phyloP scores from a whole-genome alignment of 805 yeast genomes.

The Kodamaea hsintzibuensis region DNA sequence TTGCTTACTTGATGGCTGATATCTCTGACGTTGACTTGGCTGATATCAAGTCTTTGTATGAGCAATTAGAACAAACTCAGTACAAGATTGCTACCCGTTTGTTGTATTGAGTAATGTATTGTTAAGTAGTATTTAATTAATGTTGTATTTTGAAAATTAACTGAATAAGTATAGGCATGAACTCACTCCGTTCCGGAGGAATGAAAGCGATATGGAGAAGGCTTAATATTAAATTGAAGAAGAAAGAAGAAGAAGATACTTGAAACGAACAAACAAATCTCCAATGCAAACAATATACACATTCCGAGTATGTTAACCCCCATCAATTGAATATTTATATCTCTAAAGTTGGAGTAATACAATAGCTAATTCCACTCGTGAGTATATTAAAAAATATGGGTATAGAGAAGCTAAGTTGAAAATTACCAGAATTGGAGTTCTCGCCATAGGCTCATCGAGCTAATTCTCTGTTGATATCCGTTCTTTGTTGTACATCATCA shows the following conservation, averaged over 20 bases:
- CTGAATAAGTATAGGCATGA: no score
- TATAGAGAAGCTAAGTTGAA: background rate
- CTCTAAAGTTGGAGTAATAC: background rate
- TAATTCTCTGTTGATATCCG: background rate
- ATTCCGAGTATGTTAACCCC: no score
- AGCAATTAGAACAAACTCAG: constrained; percentile 84
- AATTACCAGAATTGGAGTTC: background rate
- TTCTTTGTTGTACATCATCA: background rate
- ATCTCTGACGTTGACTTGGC: constrained; percentile 78
- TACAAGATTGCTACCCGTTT: constrained; percentile 90
- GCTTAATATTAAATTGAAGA: no score
- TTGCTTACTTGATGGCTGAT: constrained; percentile 98
- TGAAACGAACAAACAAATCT: no score
- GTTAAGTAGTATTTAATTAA: background rate
- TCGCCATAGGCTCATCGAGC: background rate
- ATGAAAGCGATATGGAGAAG: no score
- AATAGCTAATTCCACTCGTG: background rate
- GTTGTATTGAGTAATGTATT: constrained; percentile 54
- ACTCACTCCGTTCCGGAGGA: no score
- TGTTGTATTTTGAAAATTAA: no score
- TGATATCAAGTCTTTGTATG: constrained; percentile 82
- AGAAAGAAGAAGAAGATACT: no score
- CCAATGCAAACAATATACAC: no score
- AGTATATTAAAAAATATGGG: background rate
- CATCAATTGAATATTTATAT: no score